Base-by-base conservation (phyloP, 371 early-diverging fungal genomes). In the Mucor racemosus region DNA sequence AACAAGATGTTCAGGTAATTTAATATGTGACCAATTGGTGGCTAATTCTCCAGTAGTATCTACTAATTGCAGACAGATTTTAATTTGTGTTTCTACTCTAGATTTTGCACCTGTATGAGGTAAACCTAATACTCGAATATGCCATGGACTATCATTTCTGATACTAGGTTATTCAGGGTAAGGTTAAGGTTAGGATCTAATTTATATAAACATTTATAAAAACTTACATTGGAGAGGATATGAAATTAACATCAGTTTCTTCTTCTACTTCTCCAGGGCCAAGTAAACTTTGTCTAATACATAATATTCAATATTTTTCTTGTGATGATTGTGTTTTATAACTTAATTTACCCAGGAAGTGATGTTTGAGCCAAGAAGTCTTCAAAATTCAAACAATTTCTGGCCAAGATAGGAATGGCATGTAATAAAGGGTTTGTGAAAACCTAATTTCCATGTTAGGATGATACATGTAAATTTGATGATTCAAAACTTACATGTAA, bases 41-140 rank as follows among this genome's bases (percentile, higher is more conserved):
- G 86, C 88, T 21, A 86, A 81, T 61, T 89, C 88, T 34, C 91
- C 91, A 38, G 73, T 63, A 58, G 77, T 65, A 40, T 88, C 84
- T 4, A 85, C 82, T 11, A 94, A 74, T 60, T 91, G 91, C 58
- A 94, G 66, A 39, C 92, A 91, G 7, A 93, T 77, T 64, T 92
- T 92, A 73, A 91, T 91, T 70, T 93, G 94, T 35, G 94, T 94
- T 68, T 94, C 93, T 21, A 94, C 94, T 19, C 93, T 79, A 15
- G 91, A 91, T 65, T 91, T 90, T 9, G 92, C 94, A 33, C 91
- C 90, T 36, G 85, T 82, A 50, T 70, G 73, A 8, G 94, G 91
- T 14, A 93, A 82, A 6, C 93, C 94, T 15, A 89, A 78, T 11
- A 90, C 85, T 10, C 84, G 73, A 62, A 90, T 78, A 59, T 81